A percentile compares a stretch with the other conserved stretches of the same genome.
phyloP scores from a whole-genome alignment of 768 basidiomycete species.

The Pleurotus eryngii region DNA sequence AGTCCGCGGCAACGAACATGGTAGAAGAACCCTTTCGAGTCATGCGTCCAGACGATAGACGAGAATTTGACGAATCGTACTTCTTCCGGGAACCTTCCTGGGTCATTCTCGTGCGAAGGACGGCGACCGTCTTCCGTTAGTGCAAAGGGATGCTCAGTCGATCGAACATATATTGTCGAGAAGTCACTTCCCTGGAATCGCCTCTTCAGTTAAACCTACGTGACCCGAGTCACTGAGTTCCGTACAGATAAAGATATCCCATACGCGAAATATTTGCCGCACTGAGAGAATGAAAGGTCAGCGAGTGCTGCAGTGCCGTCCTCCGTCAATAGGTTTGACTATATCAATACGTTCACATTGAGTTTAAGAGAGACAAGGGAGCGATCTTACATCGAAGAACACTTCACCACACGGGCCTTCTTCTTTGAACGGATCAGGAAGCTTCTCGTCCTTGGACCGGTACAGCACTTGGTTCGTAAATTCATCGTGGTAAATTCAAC shows the following conservation, averaged over 20 bases:
- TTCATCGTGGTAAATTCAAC: background rate
- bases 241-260: slow-evolving; percentile 70
- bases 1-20: slow-evolving; percentile 36
- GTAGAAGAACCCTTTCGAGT: slow-evolving; percentile 84
- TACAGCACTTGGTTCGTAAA: slow-evolving; percentile 46
- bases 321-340: slow-evolving; percentile 68
- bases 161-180: slow-evolving; percentile 64
- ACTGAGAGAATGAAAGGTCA: slow-evolving; percentile 57
- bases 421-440: slow-evolving; percentile 52
- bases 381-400: slow-evolving; percentile 69
- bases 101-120: slow-evolving; percentile 41
- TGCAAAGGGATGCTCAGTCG: slow-evolving; percentile 56
- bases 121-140: slow-evolving; percentile 28
- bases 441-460: slow-evolving; percentile 48
- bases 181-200: slow-evolving; percentile 66
- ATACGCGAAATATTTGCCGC: slow-evolving; percentile 73
- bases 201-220: no score
- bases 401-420: slow-evolving; percentile 54
- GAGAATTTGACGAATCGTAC: slow-evolving; percentile 79
- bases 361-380: background rate
- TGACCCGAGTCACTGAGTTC: slow-evolving; percentile 4
- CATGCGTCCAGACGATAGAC: slow-evolving; percentile 67
- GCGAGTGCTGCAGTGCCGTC: slow-evolving; percentile 72
- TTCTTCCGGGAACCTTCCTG: slow-evolving; percentile 53
- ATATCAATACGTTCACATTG: background rate